These are phyloP conservation scores for Podospora anserina DNA, from an alignment of 495 filamentous ascomycete genomes.

Conservation along the genomic window DNA sequence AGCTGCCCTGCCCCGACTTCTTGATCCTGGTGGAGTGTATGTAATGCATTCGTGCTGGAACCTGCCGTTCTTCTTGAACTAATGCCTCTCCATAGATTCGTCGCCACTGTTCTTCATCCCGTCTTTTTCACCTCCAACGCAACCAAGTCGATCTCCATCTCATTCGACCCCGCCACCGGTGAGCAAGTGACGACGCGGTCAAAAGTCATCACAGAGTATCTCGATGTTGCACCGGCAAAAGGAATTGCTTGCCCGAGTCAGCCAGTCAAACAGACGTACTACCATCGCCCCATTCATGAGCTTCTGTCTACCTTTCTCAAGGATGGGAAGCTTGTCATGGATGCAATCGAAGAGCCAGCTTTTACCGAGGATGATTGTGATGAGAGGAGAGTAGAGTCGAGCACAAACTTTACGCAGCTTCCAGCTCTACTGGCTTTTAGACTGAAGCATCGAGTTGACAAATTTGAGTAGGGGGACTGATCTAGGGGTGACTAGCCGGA, in stretches of 20 bases:
- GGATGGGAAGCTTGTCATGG: constrained; percentile 36
- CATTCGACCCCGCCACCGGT: constrained; percentile 22
- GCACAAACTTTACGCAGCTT: constrained; percentile 37
- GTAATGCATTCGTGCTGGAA: constrained; percentile 11
- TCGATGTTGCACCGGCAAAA: constrained; percentile 34
- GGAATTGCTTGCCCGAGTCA: constrained; percentile 35
- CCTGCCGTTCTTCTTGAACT: background rate
- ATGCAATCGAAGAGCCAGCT: constrained; percentile 42
- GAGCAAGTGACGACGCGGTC: constrained; percentile 26
- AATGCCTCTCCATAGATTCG: constrained; percentile 30
- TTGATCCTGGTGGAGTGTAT: constrained; percentile 39
- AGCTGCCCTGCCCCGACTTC: constrained; percentile 31
- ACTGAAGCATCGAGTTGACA: background rate
- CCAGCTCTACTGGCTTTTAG: constrained; percentile 37
- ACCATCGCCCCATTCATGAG: constrained; percentile 42
- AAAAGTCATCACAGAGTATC: constrained; percentile 35
- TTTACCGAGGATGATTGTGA: constrained; percentile 30
- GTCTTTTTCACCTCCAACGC: constrained; percentile 44
- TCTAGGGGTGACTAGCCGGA: no score
- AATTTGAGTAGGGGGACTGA: background rate
- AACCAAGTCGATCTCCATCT: constrained; percentile 29
- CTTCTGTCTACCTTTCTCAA: constrained; percentile 40
- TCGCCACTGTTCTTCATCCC: constrained; percentile 43
- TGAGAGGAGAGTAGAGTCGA: constrained; percentile 27
- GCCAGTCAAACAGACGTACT: constrained; percentile 36